A percentile compares a stretch with the other conserved stretches of the same genome.
phyloP scores from a whole-genome alignment of 495 filamentous ascomycete genomes.

The Xylaria bambusicola region DNA sequence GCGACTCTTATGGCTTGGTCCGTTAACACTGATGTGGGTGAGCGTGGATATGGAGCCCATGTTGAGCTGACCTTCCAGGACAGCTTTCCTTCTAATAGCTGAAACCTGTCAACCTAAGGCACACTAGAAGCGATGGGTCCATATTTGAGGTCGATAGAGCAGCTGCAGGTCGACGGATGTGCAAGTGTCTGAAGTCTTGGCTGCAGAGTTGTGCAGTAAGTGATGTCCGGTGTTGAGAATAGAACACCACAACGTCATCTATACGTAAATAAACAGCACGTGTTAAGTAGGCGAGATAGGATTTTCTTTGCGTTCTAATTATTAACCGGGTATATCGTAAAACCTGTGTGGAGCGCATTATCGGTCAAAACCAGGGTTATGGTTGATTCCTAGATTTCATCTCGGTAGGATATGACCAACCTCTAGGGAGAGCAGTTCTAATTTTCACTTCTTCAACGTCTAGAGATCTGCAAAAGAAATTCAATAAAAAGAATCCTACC shows the following conservation, averaged over 20 bases:
- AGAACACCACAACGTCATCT: no score
- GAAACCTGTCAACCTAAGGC: slow-evolving; percentile 28
- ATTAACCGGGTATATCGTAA: neutral
- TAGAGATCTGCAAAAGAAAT: no score
- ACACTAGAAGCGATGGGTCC: slow-evolving; percentile 17
- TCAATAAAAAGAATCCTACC: no score
- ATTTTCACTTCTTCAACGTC: neutral
- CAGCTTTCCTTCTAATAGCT: slow-evolving; percentile 19
- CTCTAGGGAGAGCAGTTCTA: neutral
- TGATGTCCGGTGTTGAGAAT: slow-evolving; percentile 11
- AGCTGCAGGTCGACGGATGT: slow-evolving; percentile 36
- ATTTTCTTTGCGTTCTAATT: no score
- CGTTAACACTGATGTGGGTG: slow-evolving; percentile 21
- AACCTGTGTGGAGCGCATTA: neutral
- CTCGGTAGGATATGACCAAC: neutral
- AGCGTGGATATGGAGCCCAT: slow-evolving; percentile 3
- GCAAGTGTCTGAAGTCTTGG: slow-evolving; percentile 30
- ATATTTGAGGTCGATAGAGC: slow-evolving; percentile 20
- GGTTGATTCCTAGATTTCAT: neutral
- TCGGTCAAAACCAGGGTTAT: neutral
- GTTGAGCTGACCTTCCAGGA: slow-evolving; percentile 12
- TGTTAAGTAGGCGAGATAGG: slow-evolving; percentile 18
- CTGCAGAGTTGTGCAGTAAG: slow-evolving; percentile 36
- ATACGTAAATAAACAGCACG: slow-evolving; percentile 2
- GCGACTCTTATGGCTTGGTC: slow-evolving; percentile 32